These are phyloP conservation scores for Pythium sukuiense DNA, from an alignment of 352 stramenopile genomes.

Conservation along the genomic window DNA sequence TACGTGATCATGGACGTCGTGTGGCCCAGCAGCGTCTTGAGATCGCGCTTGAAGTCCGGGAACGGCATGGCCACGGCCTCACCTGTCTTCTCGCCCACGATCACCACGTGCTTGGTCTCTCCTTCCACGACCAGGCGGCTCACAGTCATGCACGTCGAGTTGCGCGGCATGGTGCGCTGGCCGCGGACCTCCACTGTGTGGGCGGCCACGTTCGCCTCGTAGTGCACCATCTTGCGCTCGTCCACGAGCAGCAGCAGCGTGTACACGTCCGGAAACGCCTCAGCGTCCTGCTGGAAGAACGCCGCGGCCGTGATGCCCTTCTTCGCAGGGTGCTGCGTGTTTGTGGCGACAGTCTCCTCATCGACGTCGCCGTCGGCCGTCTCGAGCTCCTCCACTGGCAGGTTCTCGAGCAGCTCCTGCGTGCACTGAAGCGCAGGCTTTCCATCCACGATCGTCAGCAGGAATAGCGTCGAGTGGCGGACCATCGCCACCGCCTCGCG, in stretches of 20 bases:
- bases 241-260: slow-evolving; percentile 65
- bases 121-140: slow-evolving; percentile 32
- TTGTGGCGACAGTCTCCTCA: slow-evolving; percentile 12
- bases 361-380: slow-evolving; percentile 8
- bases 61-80: slow-evolving; percentile 80
- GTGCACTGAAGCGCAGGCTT: slow-evolving; percentile 18
- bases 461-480: slow-evolving; percentile 61
- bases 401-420: slow-evolving; percentile 22
- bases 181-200: slow-evolving; percentile 42
- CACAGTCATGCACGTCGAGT: slow-evolving; percentile 67
- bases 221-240: slow-evolving; percentile 73
- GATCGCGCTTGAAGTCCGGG: slow-evolving; percentile 58
- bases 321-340: slow-evolving; percentile 28
- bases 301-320: slow-evolving; percentile 25
- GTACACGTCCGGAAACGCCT: slow-evolving; percentile 26
- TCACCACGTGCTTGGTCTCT: slow-evolving; percentile 49
- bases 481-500: slow-evolving; percentile 45
- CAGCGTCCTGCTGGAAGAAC: slow-evolving; percentile 26
- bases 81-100: slow-evolving; percentile 82
- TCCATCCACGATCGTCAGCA: slow-evolving; percentile 32
- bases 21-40: slow-evolving; percentile 78
- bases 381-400: slow-evolving; percentile 10
- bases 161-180: slow-evolving; percentile 53
- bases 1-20: slow-evolving; percentile 88
- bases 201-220: slow-evolving; percentile 52